Evolutionary conservation across 2,329 filamentous ascomycete species (phyloP).

Genomic region (Penicillium janthinellum): DNA sequence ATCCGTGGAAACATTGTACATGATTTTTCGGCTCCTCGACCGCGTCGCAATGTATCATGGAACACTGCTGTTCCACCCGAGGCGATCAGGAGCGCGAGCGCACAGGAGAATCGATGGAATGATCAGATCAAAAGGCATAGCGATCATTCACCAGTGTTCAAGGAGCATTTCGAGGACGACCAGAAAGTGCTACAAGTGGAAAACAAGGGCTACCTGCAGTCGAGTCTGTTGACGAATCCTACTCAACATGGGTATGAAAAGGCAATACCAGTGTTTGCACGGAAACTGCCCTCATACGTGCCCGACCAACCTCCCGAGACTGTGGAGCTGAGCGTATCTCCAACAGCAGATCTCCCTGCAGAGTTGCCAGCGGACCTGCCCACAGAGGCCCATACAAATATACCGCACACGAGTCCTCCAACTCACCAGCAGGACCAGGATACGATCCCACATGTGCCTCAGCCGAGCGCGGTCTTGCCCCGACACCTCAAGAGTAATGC

Average conservation of each 20-base stretch:
- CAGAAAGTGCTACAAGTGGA: conserved; percentile 43
- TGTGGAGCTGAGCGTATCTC: conserved; percentile 14
- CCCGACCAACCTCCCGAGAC: conserved; percentile 27
- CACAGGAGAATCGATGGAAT: conserved; percentile 20
- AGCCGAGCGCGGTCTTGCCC: conserved; percentile 41
- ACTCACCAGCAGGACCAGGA: conserved; percentile 29
- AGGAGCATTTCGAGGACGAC: conserved; percentile 62
- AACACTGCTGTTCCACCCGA: conserved; percentile 22
- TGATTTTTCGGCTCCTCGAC: conserved; percentile 64
- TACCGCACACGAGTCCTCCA: conserved; percentile 8
- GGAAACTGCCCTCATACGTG: conserved; percentile 42
- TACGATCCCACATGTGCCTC: conserved; percentile 34
- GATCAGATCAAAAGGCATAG: conserved; percentile 37
- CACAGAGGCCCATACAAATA: conserved; percentile 8
- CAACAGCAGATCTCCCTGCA: conserved; percentile 7
- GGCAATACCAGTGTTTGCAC: conserved; percentile 48
- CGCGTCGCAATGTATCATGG: conserved; percentile 43
- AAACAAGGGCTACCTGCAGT: conserved; percentile 48
- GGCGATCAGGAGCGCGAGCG: conserved; percentile 8
- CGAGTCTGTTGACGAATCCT: conserved; percentile 37
- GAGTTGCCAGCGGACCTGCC: conserved; percentile 12
- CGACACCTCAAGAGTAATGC: conserved; percentile 58
- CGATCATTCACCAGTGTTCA: conserved; percentile 61
- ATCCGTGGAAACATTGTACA: conserved; percentile 66
- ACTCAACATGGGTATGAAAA: conserved; percentile 32